Evolutionary conservation across 768 basidiomycete genomes (phyloP).

Genomic region (Suillus brevipes): DNA sequence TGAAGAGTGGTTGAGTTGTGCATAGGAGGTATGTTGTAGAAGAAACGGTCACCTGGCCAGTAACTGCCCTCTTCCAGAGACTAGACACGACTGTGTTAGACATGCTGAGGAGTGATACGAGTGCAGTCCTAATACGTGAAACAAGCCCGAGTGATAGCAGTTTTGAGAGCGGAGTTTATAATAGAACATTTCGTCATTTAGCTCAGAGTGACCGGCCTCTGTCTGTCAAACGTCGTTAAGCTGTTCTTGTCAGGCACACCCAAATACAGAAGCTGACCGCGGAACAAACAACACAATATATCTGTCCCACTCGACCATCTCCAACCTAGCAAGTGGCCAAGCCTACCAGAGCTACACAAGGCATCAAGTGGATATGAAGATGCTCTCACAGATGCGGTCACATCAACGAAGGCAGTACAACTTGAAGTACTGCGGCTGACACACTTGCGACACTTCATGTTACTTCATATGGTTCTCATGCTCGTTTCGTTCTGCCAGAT

Average conservation of each 20-base stretch:
- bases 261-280: too few species aligned
- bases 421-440: neutral
- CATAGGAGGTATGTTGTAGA: neutral
- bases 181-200: too few species aligned
- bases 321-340: too few species aligned
- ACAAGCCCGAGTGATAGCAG: neutral
- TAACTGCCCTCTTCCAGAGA: neutral
- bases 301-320: too few species aligned
- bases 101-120: neutral
- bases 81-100: neutral
- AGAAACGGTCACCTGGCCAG: neutral
- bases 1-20: conserved; percentile 24
- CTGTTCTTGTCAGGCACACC: too few species aligned
- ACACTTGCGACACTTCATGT: neutral
- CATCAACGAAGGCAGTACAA: neutral
- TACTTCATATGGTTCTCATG: neutral
- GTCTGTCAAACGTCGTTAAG: too few species aligned
- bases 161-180: neutral
- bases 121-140: neutral
- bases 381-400: too few species aligned
- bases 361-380: too few species aligned
- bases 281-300: too few species aligned
- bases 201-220: too few species aligned
- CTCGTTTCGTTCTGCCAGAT: too few species aligned
- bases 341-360: too few species aligned